phyloP scores from a whole-genome alignment of 2,329 filamentous ascomycete genomes.

The Neofusicoccum parvum region DNA sequence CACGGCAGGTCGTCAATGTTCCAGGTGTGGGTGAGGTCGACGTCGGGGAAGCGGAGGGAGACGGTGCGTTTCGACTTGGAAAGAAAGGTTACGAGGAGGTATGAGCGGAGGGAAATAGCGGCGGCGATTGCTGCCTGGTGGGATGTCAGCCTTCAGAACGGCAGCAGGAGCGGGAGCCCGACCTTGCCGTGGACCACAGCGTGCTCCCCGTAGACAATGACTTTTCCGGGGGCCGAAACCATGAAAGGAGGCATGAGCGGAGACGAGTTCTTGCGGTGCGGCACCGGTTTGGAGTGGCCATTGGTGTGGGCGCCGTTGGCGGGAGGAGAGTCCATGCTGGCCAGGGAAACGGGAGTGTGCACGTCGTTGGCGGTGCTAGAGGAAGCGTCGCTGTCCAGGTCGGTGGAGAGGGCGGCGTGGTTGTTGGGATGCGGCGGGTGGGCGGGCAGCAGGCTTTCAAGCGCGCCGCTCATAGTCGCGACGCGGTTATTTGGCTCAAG shows the following conservation, averaged over 20 bases:
- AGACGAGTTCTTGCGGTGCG: conserved; percentile 42
- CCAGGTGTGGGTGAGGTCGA: conserved; percentile 88
- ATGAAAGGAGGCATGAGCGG: conserved; percentile 86
- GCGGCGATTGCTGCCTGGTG: conserved; percentile 84
- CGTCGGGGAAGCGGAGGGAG: conserved; percentile 86
- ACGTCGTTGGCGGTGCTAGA: neutral
- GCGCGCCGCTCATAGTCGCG: conserved; percentile 15
- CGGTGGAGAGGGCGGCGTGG: neutral
- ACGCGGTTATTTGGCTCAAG: neutral
- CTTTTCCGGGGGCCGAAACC: conserved; percentile 96
- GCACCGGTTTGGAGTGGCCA: conserved; percentile 11
- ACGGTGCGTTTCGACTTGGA: conserved; percentile 91
- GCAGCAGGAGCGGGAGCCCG: conserved; percentile 28
- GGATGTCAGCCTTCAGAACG: conserved; percentile 25
- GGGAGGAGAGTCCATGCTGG: conserved; percentile 11
- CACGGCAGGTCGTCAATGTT: conserved; percentile 91
- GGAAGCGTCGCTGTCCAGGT: conserved; percentile 15
- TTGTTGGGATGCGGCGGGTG: conserved; percentile 5
- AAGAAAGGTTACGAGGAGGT: conserved; percentile 90
- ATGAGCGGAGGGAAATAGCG: conserved; percentile 91
- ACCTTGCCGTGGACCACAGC: conserved; percentile 97
- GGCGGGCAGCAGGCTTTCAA: conserved; percentile 2
- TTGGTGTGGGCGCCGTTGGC: conserved; percentile 1
- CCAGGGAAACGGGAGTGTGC: conserved; percentile 7
- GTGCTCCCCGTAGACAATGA: conserved; percentile 97